A percentile compares a stretch with the other conserved stretches of the same genome.
Conservation (phyloP, 2,329 filamentous ascomycete genomes). For the Domatiomyces globalis region DNA sequence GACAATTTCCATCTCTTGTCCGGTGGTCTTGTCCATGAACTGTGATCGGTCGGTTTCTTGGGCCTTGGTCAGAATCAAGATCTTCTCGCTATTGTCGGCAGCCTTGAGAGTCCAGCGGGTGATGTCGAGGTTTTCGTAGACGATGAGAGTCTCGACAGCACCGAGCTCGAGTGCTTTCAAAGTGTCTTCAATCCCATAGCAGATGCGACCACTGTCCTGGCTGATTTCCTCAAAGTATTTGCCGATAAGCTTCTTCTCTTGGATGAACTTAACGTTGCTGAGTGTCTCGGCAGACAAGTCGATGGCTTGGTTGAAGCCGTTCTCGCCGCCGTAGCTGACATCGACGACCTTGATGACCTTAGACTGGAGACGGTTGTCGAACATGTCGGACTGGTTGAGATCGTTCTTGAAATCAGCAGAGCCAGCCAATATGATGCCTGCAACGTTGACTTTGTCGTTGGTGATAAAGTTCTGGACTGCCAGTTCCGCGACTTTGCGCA, state of each 20-base stretch:
- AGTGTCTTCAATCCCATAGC: constrained; percentile 96
- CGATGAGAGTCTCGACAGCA: constrained; percentile 85
- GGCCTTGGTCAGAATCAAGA: constrained; percentile 77
- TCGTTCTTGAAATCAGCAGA: constrained; percentile 99
- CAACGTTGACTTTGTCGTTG: constrained; percentile 95
- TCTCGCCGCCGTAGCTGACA: constrained; percentile 96
- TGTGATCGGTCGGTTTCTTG: constrained; percentile 67
- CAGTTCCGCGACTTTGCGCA: constrained; percentile 94
- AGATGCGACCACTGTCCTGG: constrained; percentile 90
- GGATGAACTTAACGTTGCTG: constrained; percentile 98
- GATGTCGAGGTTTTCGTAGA: constrained; percentile 93
- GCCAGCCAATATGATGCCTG: constrained; percentile 85
- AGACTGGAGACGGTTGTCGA: constrained; percentile 74
- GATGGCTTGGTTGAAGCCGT: constrained; percentile 99
- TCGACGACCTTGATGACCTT: constrained; percentile 99
- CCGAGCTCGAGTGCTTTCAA: constrained; percentile 92
- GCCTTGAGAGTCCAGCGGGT: constrained; percentile 83
- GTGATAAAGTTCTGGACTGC: constrained; percentile 99
- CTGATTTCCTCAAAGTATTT: constrained; percentile 99
- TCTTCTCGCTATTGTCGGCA: constrained; percentile 54
- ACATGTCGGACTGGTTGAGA: constrained; percentile 92
- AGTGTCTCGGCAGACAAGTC: constrained; percentile 89
- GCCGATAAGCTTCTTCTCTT: constrained; percentile 99
- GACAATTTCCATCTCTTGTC: constrained; percentile 91
- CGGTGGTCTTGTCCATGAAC: constrained; percentile 92